phyloP scores from a whole-genome alignment of 257 asterid genomes.

The Solanum sitiens region DNA sequence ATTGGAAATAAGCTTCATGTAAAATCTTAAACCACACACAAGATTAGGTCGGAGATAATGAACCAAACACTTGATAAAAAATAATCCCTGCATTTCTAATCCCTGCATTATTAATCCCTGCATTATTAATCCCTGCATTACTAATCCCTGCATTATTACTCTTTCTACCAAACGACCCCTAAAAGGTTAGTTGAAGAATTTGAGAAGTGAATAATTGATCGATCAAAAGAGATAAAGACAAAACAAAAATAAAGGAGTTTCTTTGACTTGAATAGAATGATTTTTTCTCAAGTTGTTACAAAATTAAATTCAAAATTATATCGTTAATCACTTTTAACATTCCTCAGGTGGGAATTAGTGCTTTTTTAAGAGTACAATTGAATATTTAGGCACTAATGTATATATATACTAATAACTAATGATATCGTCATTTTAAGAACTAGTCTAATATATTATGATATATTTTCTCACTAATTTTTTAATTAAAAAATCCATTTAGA shows the following conservation, averaged over 20 bases:
- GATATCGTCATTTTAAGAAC: neutral
- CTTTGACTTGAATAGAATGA: neutral
- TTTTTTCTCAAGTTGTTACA: neutral
- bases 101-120: too few species aligned
- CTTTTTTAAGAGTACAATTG: neutral
- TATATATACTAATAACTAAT: neutral
- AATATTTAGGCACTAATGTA: neutral
- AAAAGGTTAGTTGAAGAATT: neutral
- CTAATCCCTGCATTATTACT: too few species aligned
- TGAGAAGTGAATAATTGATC: neutral
- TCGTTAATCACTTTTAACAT: neutral
- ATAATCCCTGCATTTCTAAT: too few species aligned
- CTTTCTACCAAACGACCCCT: too few species aligned
- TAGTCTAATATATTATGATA: neutral
- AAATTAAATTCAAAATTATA: neutral
- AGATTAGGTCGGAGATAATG: too few species aligned
- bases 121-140: too few species aligned
- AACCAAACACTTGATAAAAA: too few species aligned
- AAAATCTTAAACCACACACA: too few species aligned
- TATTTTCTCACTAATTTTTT: neutral
- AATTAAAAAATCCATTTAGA: neutral
- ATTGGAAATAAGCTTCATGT: too few species aligned
- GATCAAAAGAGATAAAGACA: neutral
- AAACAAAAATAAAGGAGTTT: neutral
- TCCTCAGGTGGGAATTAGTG: neutral